Percentiles rank a stretch among this genome's conserved stretches.
Conservation (phyloP, 1,284 basidiomycete genomes). For the Mycena sp. region DNA sequence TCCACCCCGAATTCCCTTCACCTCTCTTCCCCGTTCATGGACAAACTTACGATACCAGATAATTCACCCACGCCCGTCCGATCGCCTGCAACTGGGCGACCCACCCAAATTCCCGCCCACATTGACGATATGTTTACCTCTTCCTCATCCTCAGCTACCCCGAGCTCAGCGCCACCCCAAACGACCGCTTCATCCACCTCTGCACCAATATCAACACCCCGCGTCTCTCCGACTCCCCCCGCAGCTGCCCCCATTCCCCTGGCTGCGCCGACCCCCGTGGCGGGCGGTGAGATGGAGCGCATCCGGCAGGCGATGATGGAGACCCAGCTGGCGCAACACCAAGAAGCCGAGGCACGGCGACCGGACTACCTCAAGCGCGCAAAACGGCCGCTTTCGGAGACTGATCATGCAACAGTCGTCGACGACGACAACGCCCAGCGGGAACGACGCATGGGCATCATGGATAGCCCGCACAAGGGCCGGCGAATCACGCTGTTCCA, state of each 20-base stretch:
- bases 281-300: slow-evolving; percentile 66
- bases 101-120: slow-evolving; percentile 33
- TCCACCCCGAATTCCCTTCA: slow-evolving; percentile 32
- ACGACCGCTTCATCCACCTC: neutral
- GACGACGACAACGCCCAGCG: slow-evolving; percentile 44
- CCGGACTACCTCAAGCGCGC: slow-evolving; percentile 75
- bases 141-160: neutral
- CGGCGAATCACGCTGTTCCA: slow-evolving; percentile 77
- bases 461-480: slow-evolving; percentile 74
- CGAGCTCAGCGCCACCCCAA: neutral
- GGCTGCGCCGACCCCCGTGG: slow-evolving; percentile 24
- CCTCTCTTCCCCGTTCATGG: slow-evolving; percentile 59
- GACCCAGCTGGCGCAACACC: slow-evolving; percentile 55
- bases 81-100: slow-evolving; percentile 11
- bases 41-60: slow-evolving; percentile 40
- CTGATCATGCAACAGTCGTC: slow-evolving; percentile 41
- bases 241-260: neutral
- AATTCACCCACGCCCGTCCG: slow-evolving; percentile 19
- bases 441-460: slow-evolving; percentile 61
- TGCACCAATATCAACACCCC: no score
- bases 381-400: slow-evolving; percentile 55
- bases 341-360: slow-evolving; percentile 66
- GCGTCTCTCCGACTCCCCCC: no score
- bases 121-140: slow-evolving; percentile 46
- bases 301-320: slow-evolving; percentile 62